Evolutionary conservation across 2,329 filamentous ascomycete species (phyloP).

Genomic region (Botrytis sinoallii): DNA sequence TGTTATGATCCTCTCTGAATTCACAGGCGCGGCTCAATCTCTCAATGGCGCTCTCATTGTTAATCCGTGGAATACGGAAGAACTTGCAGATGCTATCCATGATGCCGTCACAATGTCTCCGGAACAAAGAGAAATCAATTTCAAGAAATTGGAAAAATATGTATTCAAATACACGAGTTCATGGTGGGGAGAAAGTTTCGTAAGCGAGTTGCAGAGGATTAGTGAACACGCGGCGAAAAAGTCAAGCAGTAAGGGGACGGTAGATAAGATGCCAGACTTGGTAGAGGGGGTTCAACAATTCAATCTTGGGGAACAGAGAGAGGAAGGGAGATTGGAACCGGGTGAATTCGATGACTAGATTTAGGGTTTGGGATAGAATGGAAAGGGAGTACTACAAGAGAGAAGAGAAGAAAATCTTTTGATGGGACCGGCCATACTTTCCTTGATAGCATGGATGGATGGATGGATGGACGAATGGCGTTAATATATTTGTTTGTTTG

Average conservation of each 20-base stretch:
- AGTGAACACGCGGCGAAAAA: conserved; percentile 37
- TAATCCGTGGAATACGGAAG: conserved; percentile 98
- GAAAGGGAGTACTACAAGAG: background rate
- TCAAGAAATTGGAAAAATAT: conserved; percentile 88
- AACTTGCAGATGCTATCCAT: conserved; percentile 87
- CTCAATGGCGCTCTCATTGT: conserved; percentile 91
- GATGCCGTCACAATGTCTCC: conserved; percentile 96
- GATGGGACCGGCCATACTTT: background rate
- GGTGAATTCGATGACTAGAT: conserved; percentile 20
- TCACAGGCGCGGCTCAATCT: conserved; percentile 91
- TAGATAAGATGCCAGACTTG: conserved; percentile 23
- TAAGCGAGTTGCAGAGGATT: conserved; percentile 63
- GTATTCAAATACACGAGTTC: conserved; percentile 97
- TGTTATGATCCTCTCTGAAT: conserved; percentile 92
- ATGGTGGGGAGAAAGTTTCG: conserved; percentile 95
- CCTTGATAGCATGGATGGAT: background rate
- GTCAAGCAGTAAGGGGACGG: conserved; percentile 26
- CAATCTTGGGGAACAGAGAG: conserved; percentile 21
- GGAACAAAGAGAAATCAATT: conserved; percentile 82
- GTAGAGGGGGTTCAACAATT: conserved; percentile 24
- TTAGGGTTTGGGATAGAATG: background rate
- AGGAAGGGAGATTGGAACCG: conserved; percentile 18
- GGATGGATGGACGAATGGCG: background rate
- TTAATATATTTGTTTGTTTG: background rate
- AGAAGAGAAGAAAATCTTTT: background rate